Base-by-base conservation (phyloP, 208 protist species). In the Trypanosoma brucei region DNA sequence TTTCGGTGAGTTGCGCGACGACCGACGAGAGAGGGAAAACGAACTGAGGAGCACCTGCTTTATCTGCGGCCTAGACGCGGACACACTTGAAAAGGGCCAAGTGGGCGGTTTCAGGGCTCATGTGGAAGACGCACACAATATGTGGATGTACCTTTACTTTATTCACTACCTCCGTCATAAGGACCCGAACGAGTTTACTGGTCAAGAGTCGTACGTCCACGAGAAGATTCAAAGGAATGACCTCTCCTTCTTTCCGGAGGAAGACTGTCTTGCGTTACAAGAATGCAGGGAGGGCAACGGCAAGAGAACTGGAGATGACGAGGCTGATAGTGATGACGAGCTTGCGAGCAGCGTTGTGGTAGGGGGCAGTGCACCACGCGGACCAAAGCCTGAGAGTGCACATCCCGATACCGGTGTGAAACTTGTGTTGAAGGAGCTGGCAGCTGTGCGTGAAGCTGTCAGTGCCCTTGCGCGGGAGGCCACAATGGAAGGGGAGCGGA, bases 131-230 rank as follows among this genome's bases (percentile, higher is more conserved):
- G 93, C 97, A 55, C 96, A 98, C 79, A 95, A 97, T 75, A 90
- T 98, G 83, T 98, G 96, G 94, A 86, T 93, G 75, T 98, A 98
- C 76, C 69, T 98, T 11, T 95, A 93, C 83, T 97, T 96, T 51
- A 87, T 92, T 56, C 84, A 93, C 65, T 81, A 96, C 73, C 70
- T 96, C 8, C 75, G 79, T 45, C 73, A 75, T 39, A 96, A 94
- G 68, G 76, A 93, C 66, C 67, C 75, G 1, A 83, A 65, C 51
- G 76, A 92, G 11, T 93, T 82, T 62, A 96, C 82, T 5, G 91
- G 91, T 3, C 84, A 93, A 66, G 91, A 96, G 74, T 83, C 75
- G 45, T 92, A 93, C 72, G 86, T 94, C 3, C 58, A 76, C 51
- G 65, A 57, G 9, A 78, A 76, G 62, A 88, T 91, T 37, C 55